Base-by-base conservation (phyloP, 768 basidiomycete species). In the Filobasidium wieringae region DNA sequence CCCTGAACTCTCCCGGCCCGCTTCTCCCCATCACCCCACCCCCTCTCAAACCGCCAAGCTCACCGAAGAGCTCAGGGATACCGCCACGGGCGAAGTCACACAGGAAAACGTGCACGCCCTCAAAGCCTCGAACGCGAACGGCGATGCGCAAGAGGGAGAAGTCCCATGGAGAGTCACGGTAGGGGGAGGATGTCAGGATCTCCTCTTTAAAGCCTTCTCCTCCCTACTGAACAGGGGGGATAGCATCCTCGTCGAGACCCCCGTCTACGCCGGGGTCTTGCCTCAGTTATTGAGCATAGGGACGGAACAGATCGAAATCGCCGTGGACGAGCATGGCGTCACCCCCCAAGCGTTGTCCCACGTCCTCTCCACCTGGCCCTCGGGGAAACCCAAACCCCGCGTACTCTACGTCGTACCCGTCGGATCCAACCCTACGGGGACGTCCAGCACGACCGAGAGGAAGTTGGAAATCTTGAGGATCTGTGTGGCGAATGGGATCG, bases 351-450 rank as follows among this genome's bases (percentile, higher is more conserved):
- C 79, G 12, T 77, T 93, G 32, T 80, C 83, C 15, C 67, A 78
- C 19, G 81, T 81, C 40, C 77, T 93, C 19, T 82, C 84, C 62
- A 78, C 77, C 59, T 95, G 89, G 89, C 86, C 87, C 0, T 73
- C 72, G 9, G 79, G 71, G 29, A 86, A 84, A 74, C 80, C 78
- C 9, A 83, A 81, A 65, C 90, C 89, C 4, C 87, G 82, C 72
- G 76, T 84, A 0, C 75, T 93, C 37, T 93, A 92, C 58, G 57
- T 61, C 50, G 72, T 68, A 29, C 77, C 77, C 0, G 71, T 84
- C 65, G 90, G 89, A 32, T 85, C 84, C 63, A 92, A 92, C 72
- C 90, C 88, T 2, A 87, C 84, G 7, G 90, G 90, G 1, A 81
- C 81, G 70, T 89, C 88, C 3, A 80, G 85, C 5, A 79, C 85